phyloP scores from a whole-genome alignment of 129 eudicot genomes.

The Daucus carota region DH1_v3.0 NC_030386.2:29372501-29373000 shows the following conservation, averaged over 20 bases:
- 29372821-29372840: slow-evolving; percentile 6
- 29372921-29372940: neutral
- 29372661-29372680: slow-evolving; percentile 7
- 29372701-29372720: neutral
- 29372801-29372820: no score
- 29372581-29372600: slow-evolving; percentile 15
- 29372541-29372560: neutral
- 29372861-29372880: slow-evolving; percentile 13
- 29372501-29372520: neutral
- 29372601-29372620: slow-evolving; percentile 25
- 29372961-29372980: slow-evolving; percentile 7
- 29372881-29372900: slow-evolving; percentile 8
- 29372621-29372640: slow-evolving; percentile 21
- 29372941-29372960: neutral
- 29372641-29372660: slow-evolving; percentile 14
- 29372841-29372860: slow-evolving; percentile 17
- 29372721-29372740: neutral
- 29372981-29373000: slow-evolving; percentile 23
- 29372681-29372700: neutral
- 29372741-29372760: neutral
- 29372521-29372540: neutral
- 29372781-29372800: no score
- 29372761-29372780: neutral
- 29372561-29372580: neutral
- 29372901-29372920: slow-evolving; percentile 14